Evolutionary conservation across 306 rosid genomes (phyloP).

Genomic region (Vigna reflexopilosa): DNA sequence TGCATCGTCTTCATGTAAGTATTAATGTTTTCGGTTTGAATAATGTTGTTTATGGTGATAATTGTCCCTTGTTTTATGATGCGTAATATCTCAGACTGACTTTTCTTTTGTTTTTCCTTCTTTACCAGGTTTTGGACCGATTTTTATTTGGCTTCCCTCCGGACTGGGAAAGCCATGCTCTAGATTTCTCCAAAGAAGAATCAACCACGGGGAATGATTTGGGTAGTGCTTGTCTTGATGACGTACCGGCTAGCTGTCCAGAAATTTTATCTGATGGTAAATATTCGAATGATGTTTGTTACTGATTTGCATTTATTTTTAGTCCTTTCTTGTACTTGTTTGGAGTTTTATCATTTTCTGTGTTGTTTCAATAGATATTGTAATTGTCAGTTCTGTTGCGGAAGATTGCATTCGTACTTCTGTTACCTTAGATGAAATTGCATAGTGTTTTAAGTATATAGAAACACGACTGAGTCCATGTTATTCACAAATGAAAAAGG

Average conservation of each 20-base stretch:
- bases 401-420: no score
- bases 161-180: constrained; percentile 65
- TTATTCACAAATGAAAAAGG: no score
- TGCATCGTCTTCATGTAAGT: not conserved
- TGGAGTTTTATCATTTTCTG: not conserved
- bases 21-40: not conserved
- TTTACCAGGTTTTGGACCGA: constrained; percentile 56
- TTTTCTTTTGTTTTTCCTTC: not conserved
- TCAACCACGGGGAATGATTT: constrained; percentile 32
- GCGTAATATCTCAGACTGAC: not conserved
- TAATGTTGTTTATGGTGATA: not conserved
- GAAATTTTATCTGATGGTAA: constrained; percentile 37
- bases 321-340: no score
- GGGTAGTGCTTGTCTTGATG: constrained; percentile 32
- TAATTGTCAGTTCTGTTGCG: no score
- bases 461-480: no score
- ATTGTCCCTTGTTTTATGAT: not conserved
- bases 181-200: constrained; percentile 45
- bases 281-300: not conserved
- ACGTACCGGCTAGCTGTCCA: not conserved
- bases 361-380: no score
- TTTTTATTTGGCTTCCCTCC: constrained; percentile 78
- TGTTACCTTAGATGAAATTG: no score
- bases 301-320: not conserved
- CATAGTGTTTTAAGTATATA: no score